Base-by-base conservation (phyloP, 176 grass and related monocot species). In the Hordeum vulgare region DNA sequence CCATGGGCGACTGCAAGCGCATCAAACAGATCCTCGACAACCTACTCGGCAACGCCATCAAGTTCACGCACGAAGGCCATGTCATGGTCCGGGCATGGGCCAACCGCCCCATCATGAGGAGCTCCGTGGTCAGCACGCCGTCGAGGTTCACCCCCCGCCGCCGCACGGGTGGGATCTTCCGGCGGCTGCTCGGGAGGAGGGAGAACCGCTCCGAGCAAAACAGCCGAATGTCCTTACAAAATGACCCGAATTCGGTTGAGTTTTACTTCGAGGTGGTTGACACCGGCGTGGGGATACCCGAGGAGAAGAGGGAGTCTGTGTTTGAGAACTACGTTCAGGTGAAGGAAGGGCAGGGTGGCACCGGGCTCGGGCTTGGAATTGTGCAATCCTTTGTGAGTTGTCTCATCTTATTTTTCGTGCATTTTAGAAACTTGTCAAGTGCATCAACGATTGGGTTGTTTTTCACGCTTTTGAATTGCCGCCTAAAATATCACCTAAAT, bases 251-350 rank as follows among this genome's bases (percentile, higher is more conserved):
- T 26, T 29, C 53, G 0, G 66, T 94, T 12, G 95, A 91, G 76
- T 90, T 97, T 26, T 81, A 87, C 56, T 93, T 97, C 4, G 92
- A 94, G 29, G 90, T 97, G 23, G 88, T 84, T 27, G 95, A 97
- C 33, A 93, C 95, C 2, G 92, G 95, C 47, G 42, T 89, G 5
- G 92, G 95, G 49, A 93, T 94, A 53, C 86, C 88, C 29, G 83
- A 61, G 78, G 95, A 97, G 29, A 91, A 97, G 66, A 85, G 84
- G 63, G 66, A 54, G 42, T 93, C 95, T 1, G 86, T 97, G 9
- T 97, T 97, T 58, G 95, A 97, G 25, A 94, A 94, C 68, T 97
- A 89, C 53, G 88, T 94, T 41, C 95, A 94, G 34, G 95, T 97
- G 11, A 84, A 94, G 13, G 85, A 94, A 61, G 86, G 81, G 12